These are phyloP conservation scores for Colletotrichum somersetense DNA, from an alignment of 2,329 filamentous ascomycete species.

Conservation along the genomic window DNA sequence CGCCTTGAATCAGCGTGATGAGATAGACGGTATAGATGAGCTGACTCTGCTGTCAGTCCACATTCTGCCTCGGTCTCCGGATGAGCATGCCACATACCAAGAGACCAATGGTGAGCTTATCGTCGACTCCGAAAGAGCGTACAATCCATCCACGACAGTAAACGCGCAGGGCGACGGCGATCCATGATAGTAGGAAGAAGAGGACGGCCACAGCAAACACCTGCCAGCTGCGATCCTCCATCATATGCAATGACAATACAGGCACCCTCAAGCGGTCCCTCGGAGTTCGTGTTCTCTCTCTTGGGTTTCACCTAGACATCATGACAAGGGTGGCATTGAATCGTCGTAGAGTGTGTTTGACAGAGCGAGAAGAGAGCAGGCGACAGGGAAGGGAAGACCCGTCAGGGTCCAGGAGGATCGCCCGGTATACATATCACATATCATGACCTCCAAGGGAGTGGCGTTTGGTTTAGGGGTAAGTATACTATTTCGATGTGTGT, in stretches of 20 bases:
- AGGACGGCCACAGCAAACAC: constrained; percentile 47
- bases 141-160: constrained; percentile 51
- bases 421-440: constrained; percentile 39
- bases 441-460: constrained; percentile 9
- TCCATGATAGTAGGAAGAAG: constrained; percentile 52
- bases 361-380: neutral
- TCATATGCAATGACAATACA: constrained; percentile 15
- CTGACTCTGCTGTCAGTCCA: constrained; percentile 31
- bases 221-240: constrained; percentile 45
- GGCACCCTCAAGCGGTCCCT: constrained; percentile 20
- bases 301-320: constrained; percentile 24
- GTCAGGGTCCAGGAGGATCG: constrained; percentile 28
- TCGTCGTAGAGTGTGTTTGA: constrained; percentile 6
- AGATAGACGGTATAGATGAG: constrained; percentile 46
- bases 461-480: constrained; percentile 34
- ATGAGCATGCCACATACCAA: constrained; percentile 44
- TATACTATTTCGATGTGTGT: constrained; percentile 29
- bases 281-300: neutral
- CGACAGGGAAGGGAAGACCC: neutral
- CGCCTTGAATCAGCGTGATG: constrained; percentile 46
- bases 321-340: constrained; percentile 23
- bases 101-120: constrained; percentile 51
- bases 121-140: constrained; percentile 50
- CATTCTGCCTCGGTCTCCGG: neutral
- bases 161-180: constrained; percentile 48